Base-by-base conservation (phyloP, 2,329 filamentous ascomycete genomes). In the Nannizziopsis barbatae region DNA sequence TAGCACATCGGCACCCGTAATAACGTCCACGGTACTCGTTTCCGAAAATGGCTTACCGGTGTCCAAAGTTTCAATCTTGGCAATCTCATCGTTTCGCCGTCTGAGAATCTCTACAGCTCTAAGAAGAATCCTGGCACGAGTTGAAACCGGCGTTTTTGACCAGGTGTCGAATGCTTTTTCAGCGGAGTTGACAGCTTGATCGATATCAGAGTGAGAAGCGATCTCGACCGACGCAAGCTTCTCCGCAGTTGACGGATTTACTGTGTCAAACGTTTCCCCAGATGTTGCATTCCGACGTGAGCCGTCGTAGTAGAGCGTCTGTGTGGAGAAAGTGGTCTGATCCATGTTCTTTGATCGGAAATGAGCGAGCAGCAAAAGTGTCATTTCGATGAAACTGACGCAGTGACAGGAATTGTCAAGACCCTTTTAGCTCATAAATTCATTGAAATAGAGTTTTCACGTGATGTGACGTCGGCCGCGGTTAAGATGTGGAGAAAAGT, bases 21-120 rank as follows among this genome's bases (percentile, higher is more conserved):
- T 76, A 17, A 94, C 74, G 62, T 95, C 88, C 22, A 94, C 86
- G 0, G 82, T 80, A 46, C 82, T 85, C 2, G 88, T 94, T 67
- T 94, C 87, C 2, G 83, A 83, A 66, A 77, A 90, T 6, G 87
- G 79, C 65, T 93, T 93, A 61, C 88, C 87, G 0, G 87, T 93
- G 65, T 94, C 87, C 59, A 83, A 73, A 1, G 86, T 93, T 69
- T 94, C 87, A 49, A 86, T 72, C 49, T 75, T 75, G 44, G 87
- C 87, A 37, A 94, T 81, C 49, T 81, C 79, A 60, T 93, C 84
- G 65, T 93, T 93, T 54, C 81, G 79, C 54, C 79, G 69, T 41
- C 86, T 83, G 10, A 94, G 74, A 11, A 94, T 67, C 41, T 77
- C 69, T 14, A 84, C 86, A 2, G 87, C 86, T 62, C 78, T 80